phyloP scores from a whole-genome alignment of 148 eudicot species.

The Drosera capensis region DNA sequence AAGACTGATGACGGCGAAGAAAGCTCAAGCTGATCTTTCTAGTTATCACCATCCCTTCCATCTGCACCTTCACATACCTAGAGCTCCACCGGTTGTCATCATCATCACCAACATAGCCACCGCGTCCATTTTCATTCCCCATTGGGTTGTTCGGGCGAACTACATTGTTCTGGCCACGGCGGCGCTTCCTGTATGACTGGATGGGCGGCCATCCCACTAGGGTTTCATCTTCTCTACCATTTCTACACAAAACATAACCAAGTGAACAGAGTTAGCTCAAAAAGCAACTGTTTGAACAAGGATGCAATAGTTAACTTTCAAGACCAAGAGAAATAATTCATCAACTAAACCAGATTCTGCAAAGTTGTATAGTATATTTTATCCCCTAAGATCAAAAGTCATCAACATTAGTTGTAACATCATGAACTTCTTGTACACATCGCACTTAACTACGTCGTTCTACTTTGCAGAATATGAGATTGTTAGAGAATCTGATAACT shows the following conservation, averaged over 20 bases:
- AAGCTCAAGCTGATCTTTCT: constrained; percentile 47
- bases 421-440: too few relatives aligned
- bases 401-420: too few relatives aligned
- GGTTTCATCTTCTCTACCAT: constrained; percentile 15
- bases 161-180: constrained; percentile 11
- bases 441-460: too few relatives aligned
- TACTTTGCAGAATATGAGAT: too few relatives aligned
- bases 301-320: too few relatives aligned
- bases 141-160: constrained; percentile 4
- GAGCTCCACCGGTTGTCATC: constrained; percentile 7
- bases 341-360: too few relatives aligned
- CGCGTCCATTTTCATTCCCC: constrained; percentile 11
- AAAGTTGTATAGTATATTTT: too few relatives aligned
- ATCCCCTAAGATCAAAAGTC: too few relatives aligned
- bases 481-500: too few relatives aligned
- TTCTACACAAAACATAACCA: constrained; percentile 4
- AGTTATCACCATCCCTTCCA: constrained; percentile 57
- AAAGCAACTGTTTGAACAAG: too few relatives aligned
- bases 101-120: constrained; percentile 3
- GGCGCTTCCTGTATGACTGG: constrained; percentile 29
- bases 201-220: constrained; percentile 82
- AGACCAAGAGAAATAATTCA: too few relatives aligned
- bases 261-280: background rate
- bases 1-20: constrained; percentile 16
- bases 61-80: constrained; percentile 53